Evolutionary conservation across 2,329 filamentous ascomycete genomes (phyloP), one percentile per base, ranked within the genome.

Genomic region (Penicillium occitanis): DNA sequence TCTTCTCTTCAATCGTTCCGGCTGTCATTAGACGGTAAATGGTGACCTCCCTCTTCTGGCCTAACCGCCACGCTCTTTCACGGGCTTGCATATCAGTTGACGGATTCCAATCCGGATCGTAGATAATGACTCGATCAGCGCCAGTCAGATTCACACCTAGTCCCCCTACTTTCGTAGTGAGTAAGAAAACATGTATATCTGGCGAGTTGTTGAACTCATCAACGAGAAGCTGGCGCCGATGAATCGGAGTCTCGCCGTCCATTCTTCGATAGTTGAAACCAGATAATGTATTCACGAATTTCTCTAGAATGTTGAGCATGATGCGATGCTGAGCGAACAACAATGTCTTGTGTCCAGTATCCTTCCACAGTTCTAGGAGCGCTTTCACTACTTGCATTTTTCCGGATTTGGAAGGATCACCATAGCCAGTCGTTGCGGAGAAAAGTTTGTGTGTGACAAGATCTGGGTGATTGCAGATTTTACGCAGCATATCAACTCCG

Each of bases 1-100:
- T 99, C 81, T 99, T 99, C 78, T 99, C 95, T 75, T 99, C 95
- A 28, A 99, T 99, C 0, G 96, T 99, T 1, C 95, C 95, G 5
- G 94, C 92, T 3, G 92, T 97, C 91, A 99, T 96, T n/a, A 99
- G 84, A 42, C 96, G 90, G 76, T 97, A 99, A 25, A 99, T 97
- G 4, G 92, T 93, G 33, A 99, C 95, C 58, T 97, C 92, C 63
- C 91, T 90, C 77, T 96, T 97, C 80, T 99, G 95, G 0, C 95
- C 95, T 1, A 99, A 82, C 66, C 95, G 88, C 95, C 95, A 99
- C 5, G 96, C 95, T 73, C 95, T 87, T 78, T 99, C 95, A 58
- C 95, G 89, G 17, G 95, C 95, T 79, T 99, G 95, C 30, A 97
- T 84, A 74, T 99, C 95, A 0, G 94, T 98, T 0, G 94, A 97